phyloP scores from a whole-genome alignment of 2,329 filamentous ascomycete species.

The Aspergillus alliaceus region DNA sequence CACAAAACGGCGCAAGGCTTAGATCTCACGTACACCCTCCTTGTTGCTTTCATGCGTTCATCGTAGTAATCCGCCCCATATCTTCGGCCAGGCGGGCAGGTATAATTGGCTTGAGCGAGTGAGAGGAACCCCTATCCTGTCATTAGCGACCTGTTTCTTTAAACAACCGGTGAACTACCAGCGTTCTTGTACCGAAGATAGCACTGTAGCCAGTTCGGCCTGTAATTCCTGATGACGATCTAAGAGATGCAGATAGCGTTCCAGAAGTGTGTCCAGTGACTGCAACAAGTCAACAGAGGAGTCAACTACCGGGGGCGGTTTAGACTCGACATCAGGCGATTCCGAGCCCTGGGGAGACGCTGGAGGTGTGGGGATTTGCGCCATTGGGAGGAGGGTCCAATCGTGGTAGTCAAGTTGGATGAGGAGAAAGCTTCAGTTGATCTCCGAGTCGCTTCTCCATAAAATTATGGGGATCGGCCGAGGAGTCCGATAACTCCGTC shows the following conservation, averaged over 20 bases:
- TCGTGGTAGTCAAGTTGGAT: too few relatives aligned
- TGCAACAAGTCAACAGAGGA: conserved; percentile 28
- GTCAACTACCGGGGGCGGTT: conserved; percentile 16
- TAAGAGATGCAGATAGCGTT: conserved; percentile 44
- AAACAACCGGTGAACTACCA: neutral
- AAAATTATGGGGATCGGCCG: conserved; percentile 25
- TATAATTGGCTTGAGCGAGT: conserved; percentile 51
- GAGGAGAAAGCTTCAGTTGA: neutral
- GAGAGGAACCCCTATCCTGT: conserved; percentile 47
- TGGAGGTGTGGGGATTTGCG: conserved; percentile 37
- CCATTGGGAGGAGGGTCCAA: conserved; percentile 21
- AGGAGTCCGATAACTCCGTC: conserved; percentile 38
- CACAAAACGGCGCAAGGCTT: neutral
- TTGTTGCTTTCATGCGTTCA: conserved; percentile 50
- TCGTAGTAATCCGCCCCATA: conserved; percentile 53
- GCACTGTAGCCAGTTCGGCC: conserved; percentile 33
- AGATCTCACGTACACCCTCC: conserved; percentile 35
- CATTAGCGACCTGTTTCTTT: conserved; percentile 5
- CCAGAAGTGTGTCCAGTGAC: conserved; percentile 42
- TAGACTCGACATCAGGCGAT: conserved; percentile 20
- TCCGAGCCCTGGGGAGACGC: conserved; percentile 32
- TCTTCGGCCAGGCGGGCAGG: conserved; percentile 43
- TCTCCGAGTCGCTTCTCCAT: neutral
- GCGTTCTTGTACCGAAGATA: conserved; percentile 40
- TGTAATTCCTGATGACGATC: conserved; percentile 45